Evolutionary conservation across 2,329 filamentous ascomycete genomes (phyloP).

Genomic region (Fulvia fulva): DNA sequence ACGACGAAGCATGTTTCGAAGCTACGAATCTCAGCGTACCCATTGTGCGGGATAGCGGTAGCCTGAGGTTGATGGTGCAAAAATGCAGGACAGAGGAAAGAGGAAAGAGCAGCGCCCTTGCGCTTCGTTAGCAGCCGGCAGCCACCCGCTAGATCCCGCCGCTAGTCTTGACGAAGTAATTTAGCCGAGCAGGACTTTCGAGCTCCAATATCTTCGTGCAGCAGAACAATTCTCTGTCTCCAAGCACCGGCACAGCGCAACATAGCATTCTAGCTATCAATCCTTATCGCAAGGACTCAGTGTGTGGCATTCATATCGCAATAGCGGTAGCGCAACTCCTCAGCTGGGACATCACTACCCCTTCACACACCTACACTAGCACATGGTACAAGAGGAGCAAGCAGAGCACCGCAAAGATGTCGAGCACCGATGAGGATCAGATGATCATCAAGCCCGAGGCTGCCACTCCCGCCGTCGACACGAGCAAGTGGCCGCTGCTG

Average conservation of each 20-base stretch:
- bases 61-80: too few species aligned
- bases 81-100: too few species aligned
- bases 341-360: conserved; percentile 9
- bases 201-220: background rate
- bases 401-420: conserved; percentile 25
- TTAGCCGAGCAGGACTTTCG: background rate
- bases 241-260: background rate
- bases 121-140: too few species aligned
- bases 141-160: background rate
- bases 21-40: too few species aligned
- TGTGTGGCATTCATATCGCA: conserved; percentile 12
- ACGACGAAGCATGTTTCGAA: too few species aligned
- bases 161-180: background rate
- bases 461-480: conserved; percentile 71
- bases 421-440: conserved; percentile 54
- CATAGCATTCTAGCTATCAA: conserved; percentile 2
- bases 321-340: conserved; percentile 10
- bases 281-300: conserved; percentile 12
- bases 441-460: conserved; percentile 92
- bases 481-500: conserved; percentile 86
- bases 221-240: background rate
- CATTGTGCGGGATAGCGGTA: too few species aligned
- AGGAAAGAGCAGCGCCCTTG: too few species aligned
- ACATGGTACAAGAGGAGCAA: background rate
- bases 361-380: background rate